Base-by-base conservation (phyloP, 1,284 basidiomycete species). In the Fistulinella cinereoalba region DNA sequence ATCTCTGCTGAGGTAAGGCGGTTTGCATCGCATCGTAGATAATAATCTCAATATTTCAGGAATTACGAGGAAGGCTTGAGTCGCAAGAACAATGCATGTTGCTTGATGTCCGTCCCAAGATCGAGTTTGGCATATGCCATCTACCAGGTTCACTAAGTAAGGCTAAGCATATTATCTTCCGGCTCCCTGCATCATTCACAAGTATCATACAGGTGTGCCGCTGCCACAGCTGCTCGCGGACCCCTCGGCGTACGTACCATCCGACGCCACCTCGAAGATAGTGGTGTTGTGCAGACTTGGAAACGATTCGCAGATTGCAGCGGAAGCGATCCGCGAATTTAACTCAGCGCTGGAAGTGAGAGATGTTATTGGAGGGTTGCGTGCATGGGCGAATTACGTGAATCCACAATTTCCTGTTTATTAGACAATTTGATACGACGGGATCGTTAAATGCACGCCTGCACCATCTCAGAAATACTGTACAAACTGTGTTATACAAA, bases 261-360 rank as follows among this genome's bases (percentile, higher is more conserved):
- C 49, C 12, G 52, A 61, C 37, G 33, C 48, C 27, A 49, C 53
- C 8, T 60, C 54, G 6, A 52, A 53, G 37, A 62, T 80, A 47
- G 75, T 81, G 47, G 72, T 97, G 21, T 67, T 97, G 28, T 98
- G 95, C 66, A 77, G 92, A 19, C 73, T 93, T 18, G 95, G 96
- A 1, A 98, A 97, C 62, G 96, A 98, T 65, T 97, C 93, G 0
- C 88, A 92, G 60, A 75, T 93, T 31, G 95, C 92, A 24, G 91
- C 85, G 0, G 73, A 81, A 16, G 81, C 82, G 1, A 61, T 96
- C 27, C 72, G 76, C 56, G 68, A 57, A 21, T 54, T 60, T 16
- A 53, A 56, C 29, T 38, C 49, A 4, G 56, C 40, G 16, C 47
- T 65, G n/a, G 59, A 70, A 18, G 67, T 90, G 15, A 77, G 72